Percentiles rank a stretch among this genome's conserved stretches.
Evolutionary conservation across 257 asterid genomes (phyloP).

Genomic region (Solanum rostratum): DNA sequence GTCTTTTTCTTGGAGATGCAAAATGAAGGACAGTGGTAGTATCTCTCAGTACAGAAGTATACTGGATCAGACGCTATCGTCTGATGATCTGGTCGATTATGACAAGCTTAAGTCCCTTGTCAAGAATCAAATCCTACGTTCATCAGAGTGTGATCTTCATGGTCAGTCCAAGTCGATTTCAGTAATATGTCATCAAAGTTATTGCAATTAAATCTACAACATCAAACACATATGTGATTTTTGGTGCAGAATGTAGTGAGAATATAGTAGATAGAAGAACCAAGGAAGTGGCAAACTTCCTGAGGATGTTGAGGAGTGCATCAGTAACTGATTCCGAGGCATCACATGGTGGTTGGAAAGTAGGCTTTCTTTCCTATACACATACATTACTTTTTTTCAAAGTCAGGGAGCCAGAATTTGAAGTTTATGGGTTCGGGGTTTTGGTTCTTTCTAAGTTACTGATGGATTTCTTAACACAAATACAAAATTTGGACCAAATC

Average conservation of each 20-base stretch:
- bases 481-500: background rate
- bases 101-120: conserved; percentile 42
- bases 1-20: conserved; percentile 14
- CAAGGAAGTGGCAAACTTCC: conserved; percentile 50
- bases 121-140: conserved; percentile 43
- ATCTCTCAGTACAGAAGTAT: conserved; percentile 46
- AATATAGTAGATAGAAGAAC: conserved; percentile 50
- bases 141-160: conserved; percentile 10
- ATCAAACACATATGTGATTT: background rate
- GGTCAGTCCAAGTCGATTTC: background rate
- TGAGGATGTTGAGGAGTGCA: conserved; percentile 73
- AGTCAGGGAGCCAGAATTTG: background rate
- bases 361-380: conserved; percentile 13
- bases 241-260: conserved; percentile 40
- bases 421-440: background rate
- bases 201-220: background rate
- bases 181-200: background rate
- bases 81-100: conserved; percentile 29
- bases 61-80: conserved; percentile 52
- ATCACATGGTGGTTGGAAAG: conserved; percentile 55
- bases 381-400: background rate
- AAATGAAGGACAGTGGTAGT: conserved; percentile 31
- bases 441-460: background rate
- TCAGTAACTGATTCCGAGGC: conserved; percentile 27
- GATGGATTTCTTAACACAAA: background rate